These are phyloP conservation scores for Dispira simplex DNA, from an alignment of 192 early-diverging fungal genomes.

Conservation along the genomic window DNA sequence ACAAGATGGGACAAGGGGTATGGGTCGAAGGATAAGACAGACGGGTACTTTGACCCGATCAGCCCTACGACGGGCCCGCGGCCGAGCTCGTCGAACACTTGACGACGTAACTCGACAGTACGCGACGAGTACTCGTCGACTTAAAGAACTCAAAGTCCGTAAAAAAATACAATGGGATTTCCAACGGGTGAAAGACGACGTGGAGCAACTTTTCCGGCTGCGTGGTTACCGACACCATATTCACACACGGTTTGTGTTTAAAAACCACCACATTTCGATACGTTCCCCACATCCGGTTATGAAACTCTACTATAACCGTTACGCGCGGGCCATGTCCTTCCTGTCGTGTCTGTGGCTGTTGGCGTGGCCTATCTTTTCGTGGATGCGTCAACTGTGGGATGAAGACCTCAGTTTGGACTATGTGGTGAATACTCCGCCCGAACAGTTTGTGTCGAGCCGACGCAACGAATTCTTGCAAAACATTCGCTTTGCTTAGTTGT, in stretches of 20 bases:
- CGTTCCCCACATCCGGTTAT: background rate
- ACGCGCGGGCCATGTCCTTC: background rate
- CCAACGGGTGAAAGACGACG: background rate
- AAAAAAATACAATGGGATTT: background rate
- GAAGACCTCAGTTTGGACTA: background rate
- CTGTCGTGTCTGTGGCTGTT: background rate
- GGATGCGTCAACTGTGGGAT: background rate
- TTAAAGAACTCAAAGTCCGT: background rate
- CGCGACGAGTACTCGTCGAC: background rate
- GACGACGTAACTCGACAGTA: background rate
- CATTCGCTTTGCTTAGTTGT: background rate
- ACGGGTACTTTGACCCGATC: background rate
- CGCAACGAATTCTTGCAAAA: background rate
- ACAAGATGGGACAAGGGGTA: background rate
- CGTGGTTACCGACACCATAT: slow-evolving; percentile 1
- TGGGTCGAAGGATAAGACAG: background rate
- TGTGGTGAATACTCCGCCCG: background rate
- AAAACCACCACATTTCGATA: background rate
- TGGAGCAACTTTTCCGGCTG: background rate
- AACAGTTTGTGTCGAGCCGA: background rate
- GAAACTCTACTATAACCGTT: background rate
- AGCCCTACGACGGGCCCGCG: background rate
- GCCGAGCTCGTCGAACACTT: background rate
- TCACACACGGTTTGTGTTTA: background rate
- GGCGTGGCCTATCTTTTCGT: background rate